A percentile compares a stretch with the other conserved stretches of the same genome.
Evolutionary conservation across 2,329 filamentous ascomycete genomes (phyloP).

Genomic region (Periconia sp.): DNA sequence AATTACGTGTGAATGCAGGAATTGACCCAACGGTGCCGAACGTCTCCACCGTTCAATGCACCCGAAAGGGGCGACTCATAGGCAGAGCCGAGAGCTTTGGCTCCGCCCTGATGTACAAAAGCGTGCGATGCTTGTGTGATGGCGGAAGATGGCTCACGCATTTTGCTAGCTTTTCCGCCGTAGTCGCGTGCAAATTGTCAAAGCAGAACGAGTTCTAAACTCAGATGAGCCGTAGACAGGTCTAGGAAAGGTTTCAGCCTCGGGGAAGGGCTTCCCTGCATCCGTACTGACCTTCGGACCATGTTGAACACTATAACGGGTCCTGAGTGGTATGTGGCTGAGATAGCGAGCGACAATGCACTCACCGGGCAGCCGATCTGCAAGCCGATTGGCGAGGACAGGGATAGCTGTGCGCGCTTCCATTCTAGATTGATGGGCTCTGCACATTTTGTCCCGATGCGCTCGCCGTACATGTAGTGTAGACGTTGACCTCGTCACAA

Average conservation of each 20-base stretch:
- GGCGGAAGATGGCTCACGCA: constrained; percentile 29
- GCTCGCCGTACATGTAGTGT: constrained; percentile 18
- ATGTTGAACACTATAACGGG: constrained; percentile 25
- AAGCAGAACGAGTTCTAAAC: constrained; percentile 14
- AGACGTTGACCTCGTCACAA: constrained; percentile 9
- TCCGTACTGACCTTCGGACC: constrained; percentile 28
- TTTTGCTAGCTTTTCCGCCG: constrained; percentile 45
- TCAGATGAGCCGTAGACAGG: constrained; percentile 19
- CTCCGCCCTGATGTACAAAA: constrained; percentile 20
- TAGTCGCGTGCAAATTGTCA: constrained; percentile 38
- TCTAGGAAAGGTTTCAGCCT: constrained; percentile 28
- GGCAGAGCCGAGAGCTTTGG: too few species aligned
- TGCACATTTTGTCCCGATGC: constrained; percentile 19
- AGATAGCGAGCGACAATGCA: constrained; percentile 27
- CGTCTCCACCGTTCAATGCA: constrained; percentile 22
- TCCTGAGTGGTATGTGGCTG: constrained; percentile 35
- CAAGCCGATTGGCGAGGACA: constrained; percentile 41
- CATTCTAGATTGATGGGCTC: constrained; percentile 22
- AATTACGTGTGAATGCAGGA: constrained; percentile 9
- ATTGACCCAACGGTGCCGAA: constrained; percentile 18
- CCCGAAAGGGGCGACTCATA: constrained; percentile 18
- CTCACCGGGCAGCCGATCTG: constrained; percentile 31
- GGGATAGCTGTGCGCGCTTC: constrained; percentile 27
- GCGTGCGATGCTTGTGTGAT: constrained; percentile 18
- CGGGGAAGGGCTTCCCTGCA: constrained; percentile 40